These are phyloP conservation scores for Astrephomene gubernaculifera DNA, from an alignment of 139 green algal genomes.

Conservation along the genomic window DNA sequence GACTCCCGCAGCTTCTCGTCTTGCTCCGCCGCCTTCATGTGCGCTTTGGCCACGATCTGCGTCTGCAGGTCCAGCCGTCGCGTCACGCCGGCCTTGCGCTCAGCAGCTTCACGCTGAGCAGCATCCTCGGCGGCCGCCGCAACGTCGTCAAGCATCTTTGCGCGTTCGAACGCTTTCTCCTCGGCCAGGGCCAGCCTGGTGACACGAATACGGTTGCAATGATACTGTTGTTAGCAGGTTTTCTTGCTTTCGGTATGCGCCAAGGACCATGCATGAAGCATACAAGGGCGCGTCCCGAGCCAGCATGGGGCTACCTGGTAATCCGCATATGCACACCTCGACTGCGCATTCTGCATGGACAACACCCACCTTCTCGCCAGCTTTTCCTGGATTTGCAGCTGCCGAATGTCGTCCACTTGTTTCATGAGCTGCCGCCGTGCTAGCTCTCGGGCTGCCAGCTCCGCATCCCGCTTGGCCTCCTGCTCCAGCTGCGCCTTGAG, in stretches of 20 bases:
- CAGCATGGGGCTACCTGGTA: neutral
- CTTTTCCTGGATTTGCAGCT: constrained; percentile 67
- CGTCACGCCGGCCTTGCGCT: constrained; percentile 35
- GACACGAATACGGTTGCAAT: too few relatives aligned
- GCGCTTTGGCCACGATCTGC: constrained; percentile 64
- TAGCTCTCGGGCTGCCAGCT: constrained; percentile 59
- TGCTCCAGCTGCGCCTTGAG: constrained; percentile 46
- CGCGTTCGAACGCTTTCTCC: constrained; percentile 37
- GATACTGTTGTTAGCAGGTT: too few relatives aligned
- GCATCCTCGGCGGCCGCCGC: neutral
- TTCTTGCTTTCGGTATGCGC: too few relatives aligned
- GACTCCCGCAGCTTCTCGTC: constrained; percentile 57
- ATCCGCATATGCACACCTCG: neutral
- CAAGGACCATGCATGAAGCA: too few relatives aligned
- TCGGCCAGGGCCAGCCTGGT: constrained; percentile 25
- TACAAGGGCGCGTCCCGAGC: too few relatives aligned
- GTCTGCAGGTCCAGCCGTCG: constrained; percentile 65
- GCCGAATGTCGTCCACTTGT: constrained; percentile 62
- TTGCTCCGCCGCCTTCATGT: constrained; percentile 62
- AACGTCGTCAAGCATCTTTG: constrained; percentile 32
- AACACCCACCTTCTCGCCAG: constrained; percentile 42
- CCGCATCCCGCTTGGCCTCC: constrained; percentile 61
- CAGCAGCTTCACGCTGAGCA: constrained; percentile 4
- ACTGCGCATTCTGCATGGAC: neutral
- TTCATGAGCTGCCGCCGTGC: constrained; percentile 63